Conservation (phyloP, 139 green algal species). For the Picochlorum sp. region DNA sequence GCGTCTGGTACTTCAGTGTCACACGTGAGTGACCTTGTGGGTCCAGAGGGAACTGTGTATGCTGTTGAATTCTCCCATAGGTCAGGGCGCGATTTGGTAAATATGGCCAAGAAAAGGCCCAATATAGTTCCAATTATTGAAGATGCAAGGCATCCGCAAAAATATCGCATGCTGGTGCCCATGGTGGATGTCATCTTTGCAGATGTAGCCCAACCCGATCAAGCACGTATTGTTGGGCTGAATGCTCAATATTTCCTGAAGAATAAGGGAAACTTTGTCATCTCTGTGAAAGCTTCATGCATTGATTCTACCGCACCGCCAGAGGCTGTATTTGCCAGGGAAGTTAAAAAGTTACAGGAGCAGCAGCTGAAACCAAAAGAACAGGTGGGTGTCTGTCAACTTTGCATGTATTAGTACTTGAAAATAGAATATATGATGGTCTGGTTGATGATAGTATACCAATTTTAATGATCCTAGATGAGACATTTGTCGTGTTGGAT, state of each 20-base stretch:
- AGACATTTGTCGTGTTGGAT: not conserved
- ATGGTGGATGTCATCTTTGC: conserved; percentile 99
- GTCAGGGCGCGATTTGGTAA: conserved; percentile 90
- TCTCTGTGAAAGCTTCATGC: conserved; percentile 98
- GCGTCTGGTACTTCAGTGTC: conserved; percentile 86
- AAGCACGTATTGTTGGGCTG: conserved; percentile 94
- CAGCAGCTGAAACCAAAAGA: conserved; percentile 93
- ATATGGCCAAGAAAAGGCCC: conserved; percentile 99
- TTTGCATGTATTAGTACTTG: not conserved
- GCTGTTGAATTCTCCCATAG: conserved; percentile 99
- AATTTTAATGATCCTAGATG: not conserved
- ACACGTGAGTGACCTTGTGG: conserved; percentile 86
- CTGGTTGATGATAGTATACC: conserved; percentile 17
- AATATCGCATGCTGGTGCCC: conserved; percentile 99
- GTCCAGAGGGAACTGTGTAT: conserved; percentile 90
- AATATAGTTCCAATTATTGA: conserved; percentile 99
- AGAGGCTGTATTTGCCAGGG: conserved; percentile 94
- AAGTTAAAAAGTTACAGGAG: conserved; percentile 98
- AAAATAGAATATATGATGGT: not conserved
- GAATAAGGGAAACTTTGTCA: conserved; percentile 94
- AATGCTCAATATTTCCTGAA: conserved; percentile 99
- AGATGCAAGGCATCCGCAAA: conserved; percentile 91
- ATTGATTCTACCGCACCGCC: conserved; percentile 97
- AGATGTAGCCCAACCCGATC: conserved; percentile 94
- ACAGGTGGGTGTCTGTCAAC: conserved; percentile 46